These are phyloP conservation scores for Picochlorum sp. DNA, from an alignment of 139 green algal genomes.

Conservation along the genomic window DNA sequence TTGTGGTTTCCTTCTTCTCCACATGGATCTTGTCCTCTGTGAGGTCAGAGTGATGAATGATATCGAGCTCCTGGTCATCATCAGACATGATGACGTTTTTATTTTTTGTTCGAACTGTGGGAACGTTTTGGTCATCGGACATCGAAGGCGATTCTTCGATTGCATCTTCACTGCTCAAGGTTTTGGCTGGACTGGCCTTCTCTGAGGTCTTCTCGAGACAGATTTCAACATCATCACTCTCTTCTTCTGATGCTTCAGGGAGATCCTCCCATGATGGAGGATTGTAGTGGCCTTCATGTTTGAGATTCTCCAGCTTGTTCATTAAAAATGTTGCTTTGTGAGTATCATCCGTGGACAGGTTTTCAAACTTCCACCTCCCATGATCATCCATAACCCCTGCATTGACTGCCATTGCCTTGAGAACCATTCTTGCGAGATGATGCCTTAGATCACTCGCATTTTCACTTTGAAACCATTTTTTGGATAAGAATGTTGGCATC, in stretches of 20 bases:
- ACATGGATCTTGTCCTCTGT: too few relatives aligned
- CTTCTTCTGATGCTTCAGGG: not conserved
- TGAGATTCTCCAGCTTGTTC: not conserved
- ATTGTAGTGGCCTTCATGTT: not conserved
- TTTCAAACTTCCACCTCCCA: not conserved
- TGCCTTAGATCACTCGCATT: constrained; percentile 46
- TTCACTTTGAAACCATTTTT: constrained; percentile 46
- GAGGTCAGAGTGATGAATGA: too few relatives aligned
- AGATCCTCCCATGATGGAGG: not conserved
- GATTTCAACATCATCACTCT: constrained; percentile 2
- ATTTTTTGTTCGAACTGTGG: too few relatives aligned
- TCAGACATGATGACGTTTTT: too few relatives aligned
- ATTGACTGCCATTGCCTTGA: not conserved
- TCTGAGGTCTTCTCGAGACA: not conserved
- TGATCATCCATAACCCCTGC: not conserved
- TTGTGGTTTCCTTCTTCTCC: too few relatives aligned
- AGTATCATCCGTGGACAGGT: not conserved
- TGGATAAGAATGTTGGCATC: constrained; percentile 33
- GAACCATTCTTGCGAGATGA: not conserved
- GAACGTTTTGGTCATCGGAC: too few relatives aligned
- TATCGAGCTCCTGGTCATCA: too few relatives aligned
- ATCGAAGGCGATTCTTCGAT: too few relatives aligned
- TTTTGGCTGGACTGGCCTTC: too few relatives aligned
- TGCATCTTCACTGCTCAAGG: too few relatives aligned
- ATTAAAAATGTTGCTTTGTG: not conserved